Evolutionary conservation across 441 rosid species (phyloP).

Genomic region (Capsella rubella): DNA sequence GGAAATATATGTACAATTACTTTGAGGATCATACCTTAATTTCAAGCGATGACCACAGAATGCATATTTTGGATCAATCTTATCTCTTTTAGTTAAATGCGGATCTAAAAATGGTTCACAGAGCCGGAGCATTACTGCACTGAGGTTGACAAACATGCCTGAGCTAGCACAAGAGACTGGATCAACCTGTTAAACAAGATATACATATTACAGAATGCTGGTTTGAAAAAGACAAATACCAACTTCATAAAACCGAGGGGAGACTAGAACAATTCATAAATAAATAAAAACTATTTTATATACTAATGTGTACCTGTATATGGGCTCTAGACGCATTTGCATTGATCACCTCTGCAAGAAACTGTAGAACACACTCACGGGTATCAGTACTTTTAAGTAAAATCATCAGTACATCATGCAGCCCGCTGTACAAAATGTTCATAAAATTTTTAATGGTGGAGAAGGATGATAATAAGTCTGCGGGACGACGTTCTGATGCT

Average conservation of each 20-base stretch:
- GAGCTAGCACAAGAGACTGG: slow-evolving; percentile 92
- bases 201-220: slow-evolving; percentile 25
- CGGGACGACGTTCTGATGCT: slow-evolving; percentile 75
- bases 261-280: slow-evolving; percentile 6
- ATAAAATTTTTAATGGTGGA: slow-evolving; percentile 78
- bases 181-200: slow-evolving; percentile 73
- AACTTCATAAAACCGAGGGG: slow-evolving; percentile 22
- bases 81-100: slow-evolving; percentile 77
- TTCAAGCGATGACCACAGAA: slow-evolving; percentile 77
- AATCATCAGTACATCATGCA: slow-evolving; percentile 70
- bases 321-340: slow-evolving; percentile 88
- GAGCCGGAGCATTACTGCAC: slow-evolving; percentile 92
- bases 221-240: slow-evolving; percentile 10
- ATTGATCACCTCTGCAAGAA: slow-evolving; percentile 96
- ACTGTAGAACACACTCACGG: slow-evolving; percentile 87
- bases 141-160: slow-evolving; percentile 97
- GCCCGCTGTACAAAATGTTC: slow-evolving; percentile 73
- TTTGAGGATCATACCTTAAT: slow-evolving; percentile 61
- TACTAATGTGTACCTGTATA: slow-evolving; percentile 64
- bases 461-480: slow-evolving; percentile 88
- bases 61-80: slow-evolving; percentile 85
- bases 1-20: slow-evolving; percentile 16
- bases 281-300: background rate
- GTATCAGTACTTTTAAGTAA: slow-evolving; percentile 77
- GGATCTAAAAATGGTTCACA: slow-evolving; percentile 95